Conservation (phyloP, 2,329 filamentous ascomycete species). For the Fusarium sterilihyphosum region DNA sequence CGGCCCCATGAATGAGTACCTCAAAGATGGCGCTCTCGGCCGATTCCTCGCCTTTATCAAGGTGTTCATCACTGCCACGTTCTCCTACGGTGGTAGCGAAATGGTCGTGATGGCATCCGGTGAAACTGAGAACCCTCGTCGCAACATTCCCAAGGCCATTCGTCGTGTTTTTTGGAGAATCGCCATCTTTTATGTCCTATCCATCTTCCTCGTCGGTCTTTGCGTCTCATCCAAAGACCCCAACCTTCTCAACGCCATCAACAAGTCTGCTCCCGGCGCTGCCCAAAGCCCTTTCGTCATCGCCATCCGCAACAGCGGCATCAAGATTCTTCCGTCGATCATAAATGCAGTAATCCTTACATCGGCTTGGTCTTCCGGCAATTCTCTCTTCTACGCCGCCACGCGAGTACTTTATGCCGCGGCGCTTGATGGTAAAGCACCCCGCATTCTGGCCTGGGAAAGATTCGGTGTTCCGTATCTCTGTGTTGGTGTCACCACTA, state of each 20-base stretch:
- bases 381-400: constrained; percentile 72
- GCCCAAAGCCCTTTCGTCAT: constrained; percentile 68
- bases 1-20: constrained; percentile 60
- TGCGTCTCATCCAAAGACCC: constrained; percentile 73
- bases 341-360: constrained; percentile 77
- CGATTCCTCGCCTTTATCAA: constrained; percentile 69
- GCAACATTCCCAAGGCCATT: constrained; percentile 60
- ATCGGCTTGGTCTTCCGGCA: constrained; percentile 70
- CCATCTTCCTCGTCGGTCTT: constrained; percentile 68
- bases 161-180: constrained; percentile 70
- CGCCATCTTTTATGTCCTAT: constrained; percentile 71
- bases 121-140: constrained; percentile 1
- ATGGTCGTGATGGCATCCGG: constrained; percentile 68
- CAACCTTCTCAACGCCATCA: constrained; percentile 66
- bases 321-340: constrained; percentile 70
- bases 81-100: constrained; percentile 71
- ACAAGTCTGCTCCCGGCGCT: constrained; percentile 56
- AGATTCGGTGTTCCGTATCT: constrained; percentile 25
- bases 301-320: constrained; percentile 74
- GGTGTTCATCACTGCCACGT: constrained; percentile 66
- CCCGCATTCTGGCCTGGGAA: constrained; percentile 4
- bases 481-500: constrained; percentile 6
- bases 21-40: constrained; percentile 58
- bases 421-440: constrained; percentile 71
- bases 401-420: constrained; percentile 77